Percentiles rank a stretch among this genome's conserved stretches.
Conservation (phyloP, 2,329 filamentous ascomycete genomes). For the Neonectria hederae region DNA sequence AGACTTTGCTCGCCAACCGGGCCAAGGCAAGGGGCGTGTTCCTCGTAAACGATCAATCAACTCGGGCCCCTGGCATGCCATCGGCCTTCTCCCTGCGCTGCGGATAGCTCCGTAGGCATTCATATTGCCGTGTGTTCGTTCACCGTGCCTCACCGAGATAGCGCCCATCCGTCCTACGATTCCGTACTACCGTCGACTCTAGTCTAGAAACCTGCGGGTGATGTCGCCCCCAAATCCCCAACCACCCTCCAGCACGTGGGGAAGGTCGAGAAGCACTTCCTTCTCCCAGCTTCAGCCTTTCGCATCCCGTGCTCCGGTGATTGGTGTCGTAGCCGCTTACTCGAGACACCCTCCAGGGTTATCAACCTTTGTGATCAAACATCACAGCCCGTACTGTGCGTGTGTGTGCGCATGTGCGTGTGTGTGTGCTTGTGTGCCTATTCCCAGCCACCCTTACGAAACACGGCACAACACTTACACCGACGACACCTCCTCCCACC, state of each 20-base stretch:
- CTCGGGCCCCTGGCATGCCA: background rate
- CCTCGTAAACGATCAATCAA: background rate
- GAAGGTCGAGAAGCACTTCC: slow-evolving; percentile 2
- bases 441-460: slow-evolving; percentile 13
- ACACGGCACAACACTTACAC: slow-evolving; percentile 8
- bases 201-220: slow-evolving; percentile 2
- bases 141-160: slow-evolving; percentile 14
- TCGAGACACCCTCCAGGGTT: slow-evolving; percentile 29
- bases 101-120: no score
- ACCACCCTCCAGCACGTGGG: slow-evolving; percentile 33
- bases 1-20: background rate
- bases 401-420: background rate
- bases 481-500: background rate
- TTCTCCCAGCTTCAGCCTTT: slow-evolving; percentile 5
- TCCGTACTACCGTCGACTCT: background rate
- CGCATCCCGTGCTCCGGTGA: slow-evolving; percentile 7
- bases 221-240: slow-evolving; percentile 34
- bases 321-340: slow-evolving; percentile 40
- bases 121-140: background rate
- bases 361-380: background rate
- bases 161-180: background rate
- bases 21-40: background rate
- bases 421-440: background rate
- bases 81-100: slow-evolving; percentile 7
- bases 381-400: slow-evolving; percentile 6